phyloP scores from a whole-genome alignment of 202 grass and related monocot genomes.

The Alloteropsis angusta region DNA sequence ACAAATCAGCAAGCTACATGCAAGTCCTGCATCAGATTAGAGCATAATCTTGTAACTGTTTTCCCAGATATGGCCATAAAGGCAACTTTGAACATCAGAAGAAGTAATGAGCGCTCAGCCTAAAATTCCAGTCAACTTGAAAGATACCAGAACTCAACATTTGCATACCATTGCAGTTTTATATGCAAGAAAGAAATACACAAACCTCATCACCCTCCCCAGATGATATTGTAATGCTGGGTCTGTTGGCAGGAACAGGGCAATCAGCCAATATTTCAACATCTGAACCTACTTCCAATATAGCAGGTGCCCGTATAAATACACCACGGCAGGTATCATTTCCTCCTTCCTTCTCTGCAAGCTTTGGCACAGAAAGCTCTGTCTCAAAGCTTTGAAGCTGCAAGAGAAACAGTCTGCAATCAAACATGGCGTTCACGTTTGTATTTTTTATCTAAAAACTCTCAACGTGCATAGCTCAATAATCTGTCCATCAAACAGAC shows the following conservation, averaged over 20 bases:
- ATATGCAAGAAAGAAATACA: not conserved
- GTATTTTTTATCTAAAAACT: not conserved
- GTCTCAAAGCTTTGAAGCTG: conserved; percentile 94
- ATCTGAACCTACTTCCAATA: conserved; percentile 68
- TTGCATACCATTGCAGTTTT: not conserved
- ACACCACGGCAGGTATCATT: conserved; percentile 61
- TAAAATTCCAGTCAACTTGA: not conserved
- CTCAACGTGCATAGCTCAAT: not conserved
- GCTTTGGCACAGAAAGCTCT: conserved; percentile 72
- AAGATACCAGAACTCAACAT: not conserved
- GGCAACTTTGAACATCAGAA: not conserved
- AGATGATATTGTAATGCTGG: conserved; percentile 37
- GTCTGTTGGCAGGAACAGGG: conserved; percentile 49
- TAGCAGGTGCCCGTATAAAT: conserved; percentile 94
- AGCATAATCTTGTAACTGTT: not conserved
- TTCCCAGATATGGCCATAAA: not conserved
- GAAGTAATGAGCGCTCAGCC: not conserved
- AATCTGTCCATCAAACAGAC: not conserved
- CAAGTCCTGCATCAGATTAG: not conserved
- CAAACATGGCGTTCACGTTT: conserved; percentile 8
- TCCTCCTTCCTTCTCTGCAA: conserved; percentile 77
- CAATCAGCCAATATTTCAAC: conserved; percentile 85
- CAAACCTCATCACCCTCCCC: conserved; percentile 53
- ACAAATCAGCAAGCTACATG: not conserved
- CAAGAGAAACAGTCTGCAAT: conserved; percentile 32